These are phyloP conservation scores for Rhizopogon sp. DNA, from an alignment of 768 basidiomycete genomes.

Conservation along the genomic window DNA sequence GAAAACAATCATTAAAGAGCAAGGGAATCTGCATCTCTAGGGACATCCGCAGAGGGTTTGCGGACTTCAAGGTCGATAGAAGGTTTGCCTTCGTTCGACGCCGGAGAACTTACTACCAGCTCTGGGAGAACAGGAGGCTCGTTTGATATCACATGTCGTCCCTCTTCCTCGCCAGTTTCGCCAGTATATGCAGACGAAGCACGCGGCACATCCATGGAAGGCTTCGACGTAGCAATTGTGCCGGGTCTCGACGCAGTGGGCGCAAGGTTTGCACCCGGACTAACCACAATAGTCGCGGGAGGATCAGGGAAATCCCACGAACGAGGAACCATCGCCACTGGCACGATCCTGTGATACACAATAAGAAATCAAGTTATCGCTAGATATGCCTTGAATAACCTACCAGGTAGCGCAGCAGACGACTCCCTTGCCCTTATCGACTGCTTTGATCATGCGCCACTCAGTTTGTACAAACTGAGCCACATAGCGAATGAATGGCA, in stretches of 20 bases:
- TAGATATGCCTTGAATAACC: slow-evolving; percentile 10
- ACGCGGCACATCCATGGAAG: slow-evolving; percentile 24
- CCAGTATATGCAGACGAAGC: slow-evolving; percentile 25
- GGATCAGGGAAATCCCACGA: slow-evolving; percentile 72
- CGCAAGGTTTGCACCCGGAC: slow-evolving; percentile 4
- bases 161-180: slow-evolving; percentile 21
- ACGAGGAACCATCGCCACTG: slow-evolving; percentile 71
- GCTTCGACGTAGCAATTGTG: slow-evolving; percentile 22
- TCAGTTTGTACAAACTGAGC: slow-evolving; percentile 76
- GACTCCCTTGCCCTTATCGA: slow-evolving; percentile 71
- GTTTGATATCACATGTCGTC: slow-evolving; percentile 19
- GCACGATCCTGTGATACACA: slow-evolving; percentile 55
- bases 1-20: neutral
- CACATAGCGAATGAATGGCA: slow-evolving; percentile 83
- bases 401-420: slow-evolving; percentile 90
- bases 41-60: slow-evolving; percentile 1
- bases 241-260: slow-evolving; percentile 20
- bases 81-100: slow-evolving; percentile 24
- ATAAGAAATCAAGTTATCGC: neutral
- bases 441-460: slow-evolving; percentile 55
- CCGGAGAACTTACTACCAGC: slow-evolving; percentile 29
- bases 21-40: neutral
- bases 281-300: slow-evolving; percentile 13
- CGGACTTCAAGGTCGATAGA: neutral
- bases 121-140: slow-evolving; percentile 28